Percentiles rank a stretch among this genome's conserved stretches.
Conservation (phyloP, 768 basidiomycete species). For the Boletus coccyginus region DNA sequence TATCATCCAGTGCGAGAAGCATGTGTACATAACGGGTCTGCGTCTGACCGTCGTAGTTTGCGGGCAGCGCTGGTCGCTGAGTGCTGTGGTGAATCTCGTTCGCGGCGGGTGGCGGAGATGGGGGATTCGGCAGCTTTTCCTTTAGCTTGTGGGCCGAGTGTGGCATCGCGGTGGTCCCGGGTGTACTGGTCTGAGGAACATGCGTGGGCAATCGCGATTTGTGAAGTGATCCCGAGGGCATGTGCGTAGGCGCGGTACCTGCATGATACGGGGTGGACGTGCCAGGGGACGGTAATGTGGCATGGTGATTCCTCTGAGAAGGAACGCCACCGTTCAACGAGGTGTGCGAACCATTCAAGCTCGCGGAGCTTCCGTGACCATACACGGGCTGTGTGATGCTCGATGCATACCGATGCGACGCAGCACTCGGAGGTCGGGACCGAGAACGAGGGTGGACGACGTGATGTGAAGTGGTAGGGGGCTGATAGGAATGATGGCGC, state of each 20-base stretch:
- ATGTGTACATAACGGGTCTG: constrained; percentile 58
- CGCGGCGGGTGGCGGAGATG: constrained; percentile 7
- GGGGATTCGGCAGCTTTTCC: not conserved
- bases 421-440: constrained; percentile 28
- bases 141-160: not conserved
- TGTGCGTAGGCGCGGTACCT: not conserved
- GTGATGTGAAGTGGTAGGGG: constrained; percentile 18
- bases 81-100: constrained; percentile 16
- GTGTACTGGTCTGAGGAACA: not conserved
- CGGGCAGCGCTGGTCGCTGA: constrained; percentile 22
- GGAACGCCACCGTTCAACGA: constrained; percentile 19
- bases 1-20: constrained; percentile 58
- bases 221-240: constrained; percentile 11
- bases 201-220: constrained; percentile 21
- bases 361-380: constrained; percentile 26
- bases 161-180: not conserved
- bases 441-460: constrained; percentile 22
- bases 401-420: constrained; percentile 32
- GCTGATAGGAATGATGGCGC: constrained; percentile 8
- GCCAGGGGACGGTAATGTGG: constrained; percentile 10
- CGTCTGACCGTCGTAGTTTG: constrained; percentile 18
- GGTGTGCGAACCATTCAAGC: constrained; percentile 16
- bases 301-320: constrained; percentile 11
- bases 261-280: constrained; percentile 4
- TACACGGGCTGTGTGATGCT: constrained; percentile 23